Percentiles rank a stretch among this genome's conserved stretches.
These are phyloP conservation scores for Mycena leptocephala DNA, from an alignment of 768 basidiomycete genomes.

Conservation along the genomic window DNA sequence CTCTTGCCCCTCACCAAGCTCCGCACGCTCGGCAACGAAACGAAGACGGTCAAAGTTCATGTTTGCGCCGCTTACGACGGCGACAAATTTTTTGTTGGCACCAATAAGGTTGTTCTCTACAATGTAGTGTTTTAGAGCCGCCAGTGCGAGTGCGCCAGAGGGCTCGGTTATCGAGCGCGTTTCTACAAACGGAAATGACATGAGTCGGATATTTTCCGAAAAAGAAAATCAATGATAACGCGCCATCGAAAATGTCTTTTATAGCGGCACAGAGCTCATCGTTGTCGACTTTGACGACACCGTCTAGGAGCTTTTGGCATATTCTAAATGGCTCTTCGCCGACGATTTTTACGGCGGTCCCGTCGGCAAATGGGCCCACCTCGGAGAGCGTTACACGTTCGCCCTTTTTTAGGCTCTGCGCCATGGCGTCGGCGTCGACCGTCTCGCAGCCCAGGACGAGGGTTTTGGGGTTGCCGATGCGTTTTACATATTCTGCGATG, in stretches of 20 bases:
- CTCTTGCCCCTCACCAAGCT: conserved; percentile 96
- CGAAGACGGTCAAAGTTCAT: conserved; percentile 98
- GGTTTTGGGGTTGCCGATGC: conserved; percentile 89
- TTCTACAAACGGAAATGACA: conserved; percentile 64
- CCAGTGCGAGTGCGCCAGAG: conserved; percentile 93
- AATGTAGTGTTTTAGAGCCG: conserved; percentile 93
- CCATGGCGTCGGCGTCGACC: conserved; percentile 95
- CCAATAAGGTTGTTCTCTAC: conserved; percentile 85
- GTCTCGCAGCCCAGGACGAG: conserved; percentile 95
- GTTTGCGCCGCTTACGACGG: conserved; percentile 95
- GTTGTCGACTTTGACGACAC: conserved; percentile 88
- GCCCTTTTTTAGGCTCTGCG: conserved; percentile 83
- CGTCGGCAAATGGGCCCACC: conserved; percentile 97
- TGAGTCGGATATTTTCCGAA: not conserved
- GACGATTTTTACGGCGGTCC: conserved; percentile 96
- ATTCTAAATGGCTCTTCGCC: conserved; percentile 96
- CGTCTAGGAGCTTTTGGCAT: conserved; percentile 89
- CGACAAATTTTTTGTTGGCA: conserved; percentile 91
- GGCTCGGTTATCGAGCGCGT: conserved; percentile 98
- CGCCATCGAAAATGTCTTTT: conserved; percentile 99
- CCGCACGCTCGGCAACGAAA: conserved; percentile 99
- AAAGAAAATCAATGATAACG: conserved; percentile 37
- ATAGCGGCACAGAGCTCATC: conserved; percentile 99
- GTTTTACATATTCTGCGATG: conserved; percentile 92
- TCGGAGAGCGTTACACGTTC: conserved; percentile 88